Evolutionary conservation across 2,329 filamentous ascomycete species (phyloP).

Genomic region (Drechslerella dactyloides): DNA sequence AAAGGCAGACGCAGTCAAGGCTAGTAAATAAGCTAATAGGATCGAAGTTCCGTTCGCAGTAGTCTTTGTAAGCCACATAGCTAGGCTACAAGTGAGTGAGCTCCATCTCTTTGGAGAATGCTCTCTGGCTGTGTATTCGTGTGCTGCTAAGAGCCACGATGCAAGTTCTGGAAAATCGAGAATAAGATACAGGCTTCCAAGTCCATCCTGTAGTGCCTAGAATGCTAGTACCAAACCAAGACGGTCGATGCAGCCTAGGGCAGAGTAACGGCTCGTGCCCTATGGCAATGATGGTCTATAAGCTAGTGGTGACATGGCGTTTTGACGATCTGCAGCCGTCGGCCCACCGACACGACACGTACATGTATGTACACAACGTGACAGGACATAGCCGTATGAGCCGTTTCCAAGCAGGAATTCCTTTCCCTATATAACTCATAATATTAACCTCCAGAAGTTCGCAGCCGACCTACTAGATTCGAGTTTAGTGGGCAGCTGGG

Average conservation of each 20-base stretch:
- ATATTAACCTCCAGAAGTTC: background rate
- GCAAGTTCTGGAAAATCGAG: background rate
- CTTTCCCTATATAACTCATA: background rate
- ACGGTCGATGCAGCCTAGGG: background rate
- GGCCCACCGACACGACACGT: no score
- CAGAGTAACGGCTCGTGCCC: background rate
- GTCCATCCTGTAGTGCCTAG: background rate
- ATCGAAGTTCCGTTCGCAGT: background rate
- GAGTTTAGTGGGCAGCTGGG: background rate
- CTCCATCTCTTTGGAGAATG: background rate
- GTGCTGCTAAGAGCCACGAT: background rate
- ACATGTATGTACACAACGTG: no score
- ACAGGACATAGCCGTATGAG: no score
- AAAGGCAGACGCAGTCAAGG: slow-evolving; percentile 18
- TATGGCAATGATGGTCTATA: background rate
- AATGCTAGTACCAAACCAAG: background rate
- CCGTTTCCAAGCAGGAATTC: no score
- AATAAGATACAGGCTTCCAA: background rate
- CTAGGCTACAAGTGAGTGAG: background rate
- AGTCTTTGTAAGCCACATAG: background rate
- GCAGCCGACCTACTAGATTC: slow-evolving; percentile 3
- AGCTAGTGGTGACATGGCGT: background rate
- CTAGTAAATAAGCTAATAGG: background rate
- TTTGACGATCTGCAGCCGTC: background rate
- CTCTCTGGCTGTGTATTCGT: no score